A percentile compares a stretch with the other conserved stretches of the same genome.
phyloP scores from a whole-genome alignment of 257 asterid species.

The Rubia yunnanensis region DNA sequence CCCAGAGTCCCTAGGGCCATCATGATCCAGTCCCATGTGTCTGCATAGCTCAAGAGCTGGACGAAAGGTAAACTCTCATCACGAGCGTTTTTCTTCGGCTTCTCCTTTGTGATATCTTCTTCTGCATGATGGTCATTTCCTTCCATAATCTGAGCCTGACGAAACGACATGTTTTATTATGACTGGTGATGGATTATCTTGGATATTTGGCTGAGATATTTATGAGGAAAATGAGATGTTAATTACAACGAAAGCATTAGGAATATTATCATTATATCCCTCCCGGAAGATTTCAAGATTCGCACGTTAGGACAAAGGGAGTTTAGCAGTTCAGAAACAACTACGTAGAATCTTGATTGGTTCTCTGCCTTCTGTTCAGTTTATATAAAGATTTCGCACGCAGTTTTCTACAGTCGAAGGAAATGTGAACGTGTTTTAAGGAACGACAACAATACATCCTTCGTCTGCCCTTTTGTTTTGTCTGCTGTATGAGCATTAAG shows the following conservation, averaged over 20 bases:
- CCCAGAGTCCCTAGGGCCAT: conserved; percentile 68
- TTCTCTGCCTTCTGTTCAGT: background rate
- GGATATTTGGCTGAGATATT: background rate
- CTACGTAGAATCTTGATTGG: background rate
- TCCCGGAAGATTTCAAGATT: background rate
- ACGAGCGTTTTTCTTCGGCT: background rate
- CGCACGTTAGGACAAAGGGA: background rate
- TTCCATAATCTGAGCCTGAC: conserved; percentile 10
- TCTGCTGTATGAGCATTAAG: background rate
- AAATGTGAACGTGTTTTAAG: background rate
- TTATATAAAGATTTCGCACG: background rate
- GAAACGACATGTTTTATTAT: conserved; percentile 10
- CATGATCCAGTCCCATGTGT: conserved; percentile 57
- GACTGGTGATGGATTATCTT: background rate
- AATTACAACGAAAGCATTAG: background rate
- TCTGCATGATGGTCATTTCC: conserved; percentile 14
- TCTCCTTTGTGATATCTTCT: conserved; percentile 9
- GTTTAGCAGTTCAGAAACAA: too few relatives aligned
- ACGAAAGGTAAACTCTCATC: conserved; percentile 33
- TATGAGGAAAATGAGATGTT: background rate
- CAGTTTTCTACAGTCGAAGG: background rate
- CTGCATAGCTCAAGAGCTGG: conserved; percentile 60
- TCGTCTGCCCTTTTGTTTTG: background rate
- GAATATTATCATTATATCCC: conserved; percentile 13
- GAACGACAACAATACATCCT: background rate